A percentile compares a stretch with the other conserved stretches of the same genome.
Evolutionary conservation across 495 filamentous ascomycete genomes (phyloP).

Genomic region (Podospora conica): DNA sequence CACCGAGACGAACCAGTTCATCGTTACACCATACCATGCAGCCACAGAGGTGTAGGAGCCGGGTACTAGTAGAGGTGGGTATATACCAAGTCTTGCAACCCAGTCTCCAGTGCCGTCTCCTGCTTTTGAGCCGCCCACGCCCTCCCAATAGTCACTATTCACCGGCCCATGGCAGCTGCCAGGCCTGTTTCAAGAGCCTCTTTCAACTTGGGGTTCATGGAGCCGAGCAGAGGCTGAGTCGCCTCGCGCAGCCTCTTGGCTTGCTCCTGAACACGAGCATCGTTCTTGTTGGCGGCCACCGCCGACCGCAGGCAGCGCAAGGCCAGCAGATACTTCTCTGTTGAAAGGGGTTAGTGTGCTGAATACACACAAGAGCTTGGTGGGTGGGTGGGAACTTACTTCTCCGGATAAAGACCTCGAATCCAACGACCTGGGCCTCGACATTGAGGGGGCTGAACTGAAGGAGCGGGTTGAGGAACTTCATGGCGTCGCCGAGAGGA

Average conservation of each 20-base stretch:
- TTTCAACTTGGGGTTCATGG: conserved; percentile 52
- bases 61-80: not conserved
- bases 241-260: conserved; percentile 60
- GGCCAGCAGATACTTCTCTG: conserved; percentile 79
- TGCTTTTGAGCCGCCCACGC: not conserved
- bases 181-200: conserved; percentile 46
- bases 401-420: conserved; percentile 79
- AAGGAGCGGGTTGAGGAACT: conserved; percentile 74
- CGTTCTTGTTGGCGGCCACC: conserved; percentile 56
- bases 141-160: not conserved
- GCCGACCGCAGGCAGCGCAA: conserved; percentile 78
- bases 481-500: conserved; percentile 79
- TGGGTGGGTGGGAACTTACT: conserved; percentile 46
- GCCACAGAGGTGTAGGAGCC: not conserved
- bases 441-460: conserved; percentile 77
- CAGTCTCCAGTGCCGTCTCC: not conserved
- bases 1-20: not conserved
- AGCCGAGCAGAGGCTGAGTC: conserved; percentile 49
- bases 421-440: conserved; percentile 75
- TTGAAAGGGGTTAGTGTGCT: conserved; percentile 18
- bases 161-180: not conserved
- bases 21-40: not conserved
- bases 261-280: conserved; percentile 76
- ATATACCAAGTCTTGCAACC: not conserved
- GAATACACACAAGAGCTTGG: not conserved